These are phyloP conservation scores for Pneumocystis sp. DNA, from an alignment of 1,139 yeast species.

Conservation along the genomic window DNA sequence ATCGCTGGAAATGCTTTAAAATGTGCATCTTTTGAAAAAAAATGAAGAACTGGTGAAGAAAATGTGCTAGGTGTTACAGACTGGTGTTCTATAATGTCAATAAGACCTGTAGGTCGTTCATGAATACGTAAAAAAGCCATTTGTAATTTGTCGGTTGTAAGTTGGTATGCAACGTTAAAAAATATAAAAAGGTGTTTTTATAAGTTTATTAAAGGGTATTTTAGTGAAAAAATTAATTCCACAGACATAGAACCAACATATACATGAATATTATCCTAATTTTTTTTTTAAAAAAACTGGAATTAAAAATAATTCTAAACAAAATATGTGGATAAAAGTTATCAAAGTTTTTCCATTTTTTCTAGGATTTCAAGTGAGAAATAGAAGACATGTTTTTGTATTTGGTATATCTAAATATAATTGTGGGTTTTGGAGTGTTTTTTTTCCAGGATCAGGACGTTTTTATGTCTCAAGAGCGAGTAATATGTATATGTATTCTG, in stretches of 20 bases:
- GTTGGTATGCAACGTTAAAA: neutral
- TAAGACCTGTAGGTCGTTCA: neutral
- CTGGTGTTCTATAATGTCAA: neutral
- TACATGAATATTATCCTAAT: too few species aligned
- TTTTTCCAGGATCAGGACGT: neutral
- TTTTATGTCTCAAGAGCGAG: neutral
- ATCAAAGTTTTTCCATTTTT: neutral
- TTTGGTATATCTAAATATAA: too few species aligned
- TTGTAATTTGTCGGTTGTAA: neutral
- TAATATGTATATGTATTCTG: neutral
- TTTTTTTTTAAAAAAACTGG: too few species aligned
- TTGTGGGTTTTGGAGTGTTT: neutral
- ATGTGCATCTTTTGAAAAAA: neutral
- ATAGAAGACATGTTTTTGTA: neutral
- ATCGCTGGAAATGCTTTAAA: neutral
- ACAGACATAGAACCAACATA: too few species aligned
- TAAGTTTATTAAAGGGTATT: too few species aligned
- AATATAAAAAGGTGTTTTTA: too few species aligned
- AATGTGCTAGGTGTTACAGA: neutral
- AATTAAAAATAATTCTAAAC: too few species aligned
- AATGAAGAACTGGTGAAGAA: neutral
- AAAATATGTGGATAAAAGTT: neutral
- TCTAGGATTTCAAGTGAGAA: neutral
- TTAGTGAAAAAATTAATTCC: too few species aligned
- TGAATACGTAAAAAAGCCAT: neutral